phyloP scores from a whole-genome alignment of 2,329 filamentous ascomycete genomes.

The Fusarium tricinctum region DNA sequence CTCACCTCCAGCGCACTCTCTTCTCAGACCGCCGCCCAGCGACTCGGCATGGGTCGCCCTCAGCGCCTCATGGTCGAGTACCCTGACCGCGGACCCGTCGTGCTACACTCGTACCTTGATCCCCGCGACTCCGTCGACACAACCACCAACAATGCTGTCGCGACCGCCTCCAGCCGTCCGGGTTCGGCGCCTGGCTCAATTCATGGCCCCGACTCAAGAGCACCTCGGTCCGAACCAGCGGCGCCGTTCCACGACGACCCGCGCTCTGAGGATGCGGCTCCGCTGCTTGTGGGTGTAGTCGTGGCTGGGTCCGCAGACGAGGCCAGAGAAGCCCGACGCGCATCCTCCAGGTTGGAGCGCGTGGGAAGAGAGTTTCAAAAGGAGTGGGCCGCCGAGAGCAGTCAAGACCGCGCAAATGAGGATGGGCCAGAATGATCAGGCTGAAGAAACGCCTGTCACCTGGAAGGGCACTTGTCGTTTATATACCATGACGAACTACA shows the following conservation, averaged over 20 bases:
- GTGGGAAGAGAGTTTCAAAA: constrained; percentile 68
- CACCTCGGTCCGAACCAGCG: constrained; percentile 28
- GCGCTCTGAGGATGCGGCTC: constrained; percentile 57
- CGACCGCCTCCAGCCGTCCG: constrained; percentile 17
- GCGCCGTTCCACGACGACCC: constrained; percentile 38
- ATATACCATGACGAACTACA: constrained; percentile 39
- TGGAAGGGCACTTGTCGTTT: constrained; percentile 10
- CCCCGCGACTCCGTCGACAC: constrained; percentile 50
- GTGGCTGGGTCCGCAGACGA: constrained; percentile 65
- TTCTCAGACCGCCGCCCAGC: constrained; percentile 66
- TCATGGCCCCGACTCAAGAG: constrained; percentile 33
- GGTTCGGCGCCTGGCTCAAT: constrained; percentile 40
- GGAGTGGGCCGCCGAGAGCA: constrained; percentile 60
- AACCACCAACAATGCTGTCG: constrained; percentile 30
- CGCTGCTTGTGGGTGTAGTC: constrained; percentile 68
- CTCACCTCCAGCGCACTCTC: constrained; percentile 67
- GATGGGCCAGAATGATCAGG: constrained; percentile 46
- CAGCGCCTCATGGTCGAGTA: constrained; percentile 73
- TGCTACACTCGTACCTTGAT: constrained; percentile 63
- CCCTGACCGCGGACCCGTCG: constrained; percentile 58
- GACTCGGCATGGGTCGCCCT: constrained; percentile 67
- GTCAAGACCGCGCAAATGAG: constrained; percentile 45
- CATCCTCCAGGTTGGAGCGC: constrained; percentile 66
- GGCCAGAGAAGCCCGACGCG: constrained; percentile 65
- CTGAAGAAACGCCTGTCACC: constrained; percentile 3